Conservation (phyloP, 2,329 filamentous ascomycete genomes). For the Ceratocystis variospora region DNA sequence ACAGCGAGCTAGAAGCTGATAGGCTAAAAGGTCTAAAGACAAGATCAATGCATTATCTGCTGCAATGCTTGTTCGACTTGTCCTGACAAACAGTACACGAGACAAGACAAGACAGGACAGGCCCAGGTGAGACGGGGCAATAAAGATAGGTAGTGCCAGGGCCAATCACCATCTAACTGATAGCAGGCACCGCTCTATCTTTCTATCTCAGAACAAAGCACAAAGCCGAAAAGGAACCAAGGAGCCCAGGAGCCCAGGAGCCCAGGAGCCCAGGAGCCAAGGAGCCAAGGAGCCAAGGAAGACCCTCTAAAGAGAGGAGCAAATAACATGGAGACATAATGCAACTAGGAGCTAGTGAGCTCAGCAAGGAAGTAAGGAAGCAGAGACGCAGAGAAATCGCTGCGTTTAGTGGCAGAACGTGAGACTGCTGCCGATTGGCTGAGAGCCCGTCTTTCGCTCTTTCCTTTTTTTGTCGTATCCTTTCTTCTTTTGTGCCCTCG, state of each 20-base stretch:
- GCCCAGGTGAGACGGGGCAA: no score
- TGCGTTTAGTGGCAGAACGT: neutral
- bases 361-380: neutral
- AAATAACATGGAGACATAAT: neutral
- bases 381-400: neutral
- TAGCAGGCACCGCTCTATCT: no score
- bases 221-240: neutral
- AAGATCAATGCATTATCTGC: neutral
- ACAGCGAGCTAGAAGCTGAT: neutral
- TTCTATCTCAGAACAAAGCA: no score
- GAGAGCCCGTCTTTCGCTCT: neutral
- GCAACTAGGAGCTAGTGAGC: neutral
- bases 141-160: no score
- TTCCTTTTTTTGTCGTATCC: neutral
- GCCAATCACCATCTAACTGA: no score
- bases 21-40: neutral
- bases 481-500: no score
- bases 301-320: neutral
- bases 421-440: neutral
- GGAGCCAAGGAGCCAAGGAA: neutral
- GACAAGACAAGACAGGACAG: neutral
- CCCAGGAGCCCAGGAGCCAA: neutral
- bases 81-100: neutral
- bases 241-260: neutral
- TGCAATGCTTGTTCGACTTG: neutral